Base-by-base conservation (phyloP, 371 early-diverging fungal species). In the Mucor mucedo region DNA sequence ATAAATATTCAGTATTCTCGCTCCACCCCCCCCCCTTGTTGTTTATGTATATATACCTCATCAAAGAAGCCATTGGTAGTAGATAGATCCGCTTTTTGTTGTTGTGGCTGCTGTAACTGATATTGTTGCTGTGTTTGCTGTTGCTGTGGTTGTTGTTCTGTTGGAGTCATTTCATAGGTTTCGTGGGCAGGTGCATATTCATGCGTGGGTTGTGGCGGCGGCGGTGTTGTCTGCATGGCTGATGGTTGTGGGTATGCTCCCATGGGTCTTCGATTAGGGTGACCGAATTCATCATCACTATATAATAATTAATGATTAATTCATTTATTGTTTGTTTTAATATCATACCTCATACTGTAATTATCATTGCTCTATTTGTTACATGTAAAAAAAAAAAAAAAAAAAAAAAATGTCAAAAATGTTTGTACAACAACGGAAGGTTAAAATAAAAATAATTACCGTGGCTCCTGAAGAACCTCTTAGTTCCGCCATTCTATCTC, bases 41-140 rank as follows among this genome's bases (percentile, higher is more conserved):
- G 21, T 1, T 21, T 21, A 21, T 21, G 8, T 6, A 35, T 35
- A 35, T 16, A 28, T 61, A 76, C 80, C 62, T 76, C 75, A 10
- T 62, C 55, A 60, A 79, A 74, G 55, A 74, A 79, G 27, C 72
- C 71, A 29, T 67, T 54, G 63, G 72, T 74, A 13, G 75, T 64
- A 45, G 68, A 29, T 5, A 67, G 38, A 42, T 72, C 67, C 2
- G 16, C 45, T 21, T 47, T 8, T 21, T n/a, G 42, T 13, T 65
- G n/a, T 63, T 35, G 58, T 8, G 21, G 21, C 21, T 21, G 21
- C 1, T 21, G 21, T 21, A 21, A 21, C 21, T 21, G 21, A 21
- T 21, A 1, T 21, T 21, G 21, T 21, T 21, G 21, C 21, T 29
- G 52, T 40, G 13, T 10, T 40, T 35, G 48, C 49, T 9, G 60